These are phyloP conservation scores for Talaromyces thailandensis DNA, from an alignment of 495 filamentous ascomycete species.

Conservation along the genomic window DNA sequence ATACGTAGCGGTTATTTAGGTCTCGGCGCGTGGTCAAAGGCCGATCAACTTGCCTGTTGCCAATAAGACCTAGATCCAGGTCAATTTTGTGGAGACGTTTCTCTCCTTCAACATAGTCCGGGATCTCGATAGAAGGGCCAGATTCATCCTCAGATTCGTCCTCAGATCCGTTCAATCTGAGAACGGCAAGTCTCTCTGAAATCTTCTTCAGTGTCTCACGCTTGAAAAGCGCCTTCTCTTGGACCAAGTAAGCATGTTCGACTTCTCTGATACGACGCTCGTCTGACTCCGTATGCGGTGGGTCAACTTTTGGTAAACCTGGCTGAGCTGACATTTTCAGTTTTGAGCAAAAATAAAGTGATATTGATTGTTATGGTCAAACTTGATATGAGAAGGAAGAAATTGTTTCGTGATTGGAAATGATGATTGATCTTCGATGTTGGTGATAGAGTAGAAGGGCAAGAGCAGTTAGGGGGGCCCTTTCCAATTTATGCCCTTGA, in stretches of 20 bases:
- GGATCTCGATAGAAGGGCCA: background rate
- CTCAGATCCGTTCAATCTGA: background rate
- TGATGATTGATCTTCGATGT: background rate
- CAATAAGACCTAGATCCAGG: background rate
- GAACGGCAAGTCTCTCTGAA: background rate
- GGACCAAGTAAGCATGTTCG: too few relatives aligned
- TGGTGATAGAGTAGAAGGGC: background rate
- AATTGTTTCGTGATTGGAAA: background rate
- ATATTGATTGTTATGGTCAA: too few relatives aligned
- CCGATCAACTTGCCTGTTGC: too few relatives aligned
- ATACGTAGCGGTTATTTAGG: too few relatives aligned
- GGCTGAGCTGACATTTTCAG: too few relatives aligned
- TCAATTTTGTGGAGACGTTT: background rate
- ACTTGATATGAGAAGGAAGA: too few relatives aligned
- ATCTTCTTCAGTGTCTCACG: background rate
- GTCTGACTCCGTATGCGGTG: too few relatives aligned
- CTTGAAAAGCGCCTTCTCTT: too few relatives aligned
- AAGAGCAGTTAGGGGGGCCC: background rate
- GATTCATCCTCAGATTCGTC: background rate
- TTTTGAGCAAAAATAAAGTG: too few relatives aligned
- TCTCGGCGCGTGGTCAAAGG: too few relatives aligned
- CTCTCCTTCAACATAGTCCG: background rate
- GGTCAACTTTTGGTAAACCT: too few relatives aligned
- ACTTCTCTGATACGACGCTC: too few relatives aligned
- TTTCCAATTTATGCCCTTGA: background rate